Conservation (phyloP, 768 basidiomycete species). For the Botryobasidium botryosum region DNA sequence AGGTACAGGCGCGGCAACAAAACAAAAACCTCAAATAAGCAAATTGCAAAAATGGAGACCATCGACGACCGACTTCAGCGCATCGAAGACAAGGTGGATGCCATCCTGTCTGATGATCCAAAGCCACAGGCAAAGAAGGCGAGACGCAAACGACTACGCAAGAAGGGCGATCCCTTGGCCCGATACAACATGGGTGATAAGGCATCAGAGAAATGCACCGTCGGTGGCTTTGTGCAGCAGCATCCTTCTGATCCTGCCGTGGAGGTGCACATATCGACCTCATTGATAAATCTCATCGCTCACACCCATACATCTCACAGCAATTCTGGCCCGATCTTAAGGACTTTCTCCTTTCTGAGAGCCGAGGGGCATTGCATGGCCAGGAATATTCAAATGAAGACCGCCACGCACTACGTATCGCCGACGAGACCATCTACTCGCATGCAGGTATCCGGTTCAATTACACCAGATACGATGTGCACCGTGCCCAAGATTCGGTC, state of each 20-base stretch:
- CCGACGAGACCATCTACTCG: not conserved
- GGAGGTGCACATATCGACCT: not conserved
- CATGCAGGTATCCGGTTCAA: conserved; percentile 19
- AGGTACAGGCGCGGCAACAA: conserved; percentile 1
- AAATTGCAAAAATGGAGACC: not conserved
- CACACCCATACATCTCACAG: not conserved
- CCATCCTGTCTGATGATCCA: too few species aligned
- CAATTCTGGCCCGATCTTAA: not conserved
- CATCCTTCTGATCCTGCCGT: not conserved
- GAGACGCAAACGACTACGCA: not conserved
- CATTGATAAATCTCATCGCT: not conserved
- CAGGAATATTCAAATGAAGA: conserved; percentile 14
- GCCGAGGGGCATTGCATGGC: conserved; percentile 10
- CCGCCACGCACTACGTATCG: not conserved
- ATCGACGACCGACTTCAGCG: not conserved
- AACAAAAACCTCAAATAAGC: not conserved
- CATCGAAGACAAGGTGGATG: not conserved
- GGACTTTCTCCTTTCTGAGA: not conserved
- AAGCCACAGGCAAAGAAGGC: not conserved
- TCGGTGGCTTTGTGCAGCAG: not conserved
- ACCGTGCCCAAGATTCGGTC: conserved; percentile 25
- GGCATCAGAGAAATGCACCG: not conserved
- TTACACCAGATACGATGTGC: conserved; percentile 29
- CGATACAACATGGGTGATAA: not conserved
- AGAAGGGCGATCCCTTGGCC: not conserved